Percentiles rank a stretch among this genome's conserved stretches.
Conservation (phyloP, 257 asterid genomes). For the Primulina eburnea region DNA sequence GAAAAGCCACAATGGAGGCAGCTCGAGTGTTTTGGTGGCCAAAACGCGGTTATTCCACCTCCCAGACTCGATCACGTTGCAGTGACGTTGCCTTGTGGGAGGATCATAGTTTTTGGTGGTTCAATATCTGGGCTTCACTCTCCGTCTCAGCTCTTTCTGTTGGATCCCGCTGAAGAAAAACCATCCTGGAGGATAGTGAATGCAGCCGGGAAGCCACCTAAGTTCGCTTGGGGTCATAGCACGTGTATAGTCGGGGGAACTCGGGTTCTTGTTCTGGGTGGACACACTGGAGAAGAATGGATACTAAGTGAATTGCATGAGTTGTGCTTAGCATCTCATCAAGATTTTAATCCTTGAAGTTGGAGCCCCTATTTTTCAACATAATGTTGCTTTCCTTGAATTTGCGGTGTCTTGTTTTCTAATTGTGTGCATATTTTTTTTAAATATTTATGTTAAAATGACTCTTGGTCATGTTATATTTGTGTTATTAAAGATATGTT, state of each 20-base stretch:
- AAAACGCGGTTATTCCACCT: constrained; percentile 70
- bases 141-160: constrained; percentile 72
- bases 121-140: constrained; percentile 83
- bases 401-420: not conserved
- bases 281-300: constrained; percentile 92
- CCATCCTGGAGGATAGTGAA: constrained; percentile 72
- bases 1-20: constrained; percentile 77
- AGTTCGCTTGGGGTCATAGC: constrained; percentile 90
- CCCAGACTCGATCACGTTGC: constrained; percentile 87
- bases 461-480: not conserved
- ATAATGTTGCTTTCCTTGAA: not conserved
- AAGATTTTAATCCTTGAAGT: constrained; percentile 55
- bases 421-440: not conserved
- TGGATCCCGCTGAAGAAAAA: constrained; percentile 80
- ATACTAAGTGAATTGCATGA: constrained; percentile 72
- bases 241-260: constrained; percentile 90
- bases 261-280: constrained; percentile 80
- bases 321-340: constrained; percentile 73
- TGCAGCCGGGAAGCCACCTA: constrained; percentile 83
- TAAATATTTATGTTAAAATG: not conserved
- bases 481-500: not conserved
- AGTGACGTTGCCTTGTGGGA: constrained; percentile 83
- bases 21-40: constrained; percentile 71
- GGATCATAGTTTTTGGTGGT: constrained; percentile 79
- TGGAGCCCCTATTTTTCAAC: not conserved